Evolutionary conservation across 805 yeast genomes (phyloP).

Genomic region (Maudiozyma bulderi): DNA sequence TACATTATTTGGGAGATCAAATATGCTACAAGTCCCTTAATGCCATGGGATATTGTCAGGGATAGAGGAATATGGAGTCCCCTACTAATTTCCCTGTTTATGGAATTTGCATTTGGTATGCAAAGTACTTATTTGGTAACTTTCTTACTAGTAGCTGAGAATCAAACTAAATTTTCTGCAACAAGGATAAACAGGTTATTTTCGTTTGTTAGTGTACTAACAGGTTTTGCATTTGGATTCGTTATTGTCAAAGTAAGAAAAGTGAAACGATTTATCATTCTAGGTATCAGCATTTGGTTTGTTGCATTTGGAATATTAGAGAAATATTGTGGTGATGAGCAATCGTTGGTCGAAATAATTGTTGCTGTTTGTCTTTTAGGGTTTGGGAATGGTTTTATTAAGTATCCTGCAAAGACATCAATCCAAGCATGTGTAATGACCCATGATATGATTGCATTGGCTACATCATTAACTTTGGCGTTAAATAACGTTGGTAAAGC

Average conservation of each 20-base stretch:
- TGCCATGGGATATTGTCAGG: conserved; percentile 44
- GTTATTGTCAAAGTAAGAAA: conserved; percentile 40
- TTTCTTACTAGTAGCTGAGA: conserved; percentile 47
- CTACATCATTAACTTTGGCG: conserved; percentile 46
- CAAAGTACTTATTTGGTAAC: conserved; percentile 59
- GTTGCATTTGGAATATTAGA: conserved; percentile 50
- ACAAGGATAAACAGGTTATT: conserved; percentile 52
- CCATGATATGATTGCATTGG: conserved; percentile 58
- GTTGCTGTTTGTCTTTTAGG: conserved; percentile 57
- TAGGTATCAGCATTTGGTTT: conserved; percentile 51
- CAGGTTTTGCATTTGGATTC: conserved; percentile 49
- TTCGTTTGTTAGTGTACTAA: conserved; percentile 55
- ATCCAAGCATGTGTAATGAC: conserved; percentile 44
- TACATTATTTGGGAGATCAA: conserved; percentile 52
- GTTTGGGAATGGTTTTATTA: conserved; percentile 64
- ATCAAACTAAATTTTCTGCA: conserved; percentile 47
- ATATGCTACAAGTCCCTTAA: conserved; percentile 44
- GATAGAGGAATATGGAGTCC: conserved; percentile 62
- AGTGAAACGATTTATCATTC: conserved; percentile 48
- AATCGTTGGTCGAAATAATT: conserved; percentile 46
- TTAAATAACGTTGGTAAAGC: conserved; percentile 54
- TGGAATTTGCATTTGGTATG: conserved; percentile 52
- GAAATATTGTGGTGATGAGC: conserved; percentile 42
- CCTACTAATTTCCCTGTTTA: conserved; percentile 42
- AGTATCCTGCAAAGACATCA: conserved; percentile 55